A percentile compares a stretch with the other conserved stretches of the same genome.
phyloP scores from a whole-genome alignment of 495 filamentous ascomycete genomes.

The Glonium stellatum region DNA sequence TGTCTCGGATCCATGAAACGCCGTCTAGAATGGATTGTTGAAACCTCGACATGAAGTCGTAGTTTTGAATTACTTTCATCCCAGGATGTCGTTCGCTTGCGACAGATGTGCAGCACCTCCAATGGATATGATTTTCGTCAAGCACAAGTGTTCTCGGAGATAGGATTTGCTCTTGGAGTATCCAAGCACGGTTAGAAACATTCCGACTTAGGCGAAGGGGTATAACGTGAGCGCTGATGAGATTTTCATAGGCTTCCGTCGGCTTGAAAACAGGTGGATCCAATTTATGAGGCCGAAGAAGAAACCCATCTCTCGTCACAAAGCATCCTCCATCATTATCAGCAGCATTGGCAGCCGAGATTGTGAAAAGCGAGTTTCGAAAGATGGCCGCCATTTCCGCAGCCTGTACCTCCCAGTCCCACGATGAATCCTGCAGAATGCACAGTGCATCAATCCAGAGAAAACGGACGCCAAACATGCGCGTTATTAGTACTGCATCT shows the following conservation, averaged over 20 bases:
- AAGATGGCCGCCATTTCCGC: background rate
- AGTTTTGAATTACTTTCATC: too few relatives aligned
- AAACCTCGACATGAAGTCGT: too few relatives aligned
- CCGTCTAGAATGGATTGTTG: too few relatives aligned
- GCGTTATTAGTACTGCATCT: background rate
- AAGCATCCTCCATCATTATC: background rate
- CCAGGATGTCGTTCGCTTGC: too few relatives aligned
- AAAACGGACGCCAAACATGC: background rate
- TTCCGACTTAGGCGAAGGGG: background rate
- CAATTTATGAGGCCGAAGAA: background rate
- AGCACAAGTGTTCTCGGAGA: background rate
- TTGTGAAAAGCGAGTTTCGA: background rate
- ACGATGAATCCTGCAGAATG: background rate
- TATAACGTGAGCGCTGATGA: too few relatives aligned
- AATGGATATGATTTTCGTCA: too few relatives aligned
- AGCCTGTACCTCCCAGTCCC: background rate
- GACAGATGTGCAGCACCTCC: too few relatives aligned
- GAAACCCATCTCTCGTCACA: background rate
- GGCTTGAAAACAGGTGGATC: background rate
- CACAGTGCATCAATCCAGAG: background rate
- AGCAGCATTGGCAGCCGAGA: background rate
- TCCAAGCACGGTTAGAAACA: background rate
- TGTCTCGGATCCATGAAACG: too few relatives aligned
- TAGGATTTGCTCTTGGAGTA: background rate
- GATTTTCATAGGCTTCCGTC: background rate